These are phyloP conservation scores for Barnettozyma sucrosica DNA, from an alignment of 805 yeast genomes.

Conservation along the genomic window DNA sequence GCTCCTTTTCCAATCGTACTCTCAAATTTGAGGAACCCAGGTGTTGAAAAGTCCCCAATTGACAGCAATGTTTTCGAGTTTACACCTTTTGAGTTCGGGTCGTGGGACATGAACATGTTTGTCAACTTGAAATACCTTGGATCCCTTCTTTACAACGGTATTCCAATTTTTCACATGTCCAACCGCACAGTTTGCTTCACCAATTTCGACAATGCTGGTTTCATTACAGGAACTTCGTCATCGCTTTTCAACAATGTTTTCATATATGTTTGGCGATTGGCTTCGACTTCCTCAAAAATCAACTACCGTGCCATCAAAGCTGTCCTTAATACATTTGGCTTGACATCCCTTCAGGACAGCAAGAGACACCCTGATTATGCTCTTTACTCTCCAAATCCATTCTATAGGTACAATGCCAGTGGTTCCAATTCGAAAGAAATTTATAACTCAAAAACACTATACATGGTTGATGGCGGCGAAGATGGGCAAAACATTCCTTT, in stretches of 20 bases:
- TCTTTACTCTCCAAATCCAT: slow-evolving; percentile 57
- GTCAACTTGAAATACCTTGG: slow-evolving; percentile 50
- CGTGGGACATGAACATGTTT: slow-evolving; percentile 55
- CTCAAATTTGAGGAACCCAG: slow-evolving; percentile 36
- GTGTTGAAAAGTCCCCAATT: slow-evolving; percentile 25
- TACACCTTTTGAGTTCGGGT: slow-evolving; percentile 62
- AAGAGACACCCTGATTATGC: slow-evolving; percentile 52
- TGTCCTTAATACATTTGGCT: slow-evolving; percentile 39
- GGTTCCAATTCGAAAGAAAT: slow-evolving; percentile 13
- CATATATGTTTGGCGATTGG: slow-evolving; percentile 37
- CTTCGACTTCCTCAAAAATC: slow-evolving; percentile 25
- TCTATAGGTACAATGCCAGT: slow-evolving; percentile 29
- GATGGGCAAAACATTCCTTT: slow-evolving; percentile 70
- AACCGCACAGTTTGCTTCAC: slow-evolving; percentile 36
- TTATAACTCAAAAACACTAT: slow-evolving; percentile 29
- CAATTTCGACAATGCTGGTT: slow-evolving; percentile 55
- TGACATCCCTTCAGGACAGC: slow-evolving; percentile 32
- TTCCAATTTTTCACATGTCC: slow-evolving; percentile 26
- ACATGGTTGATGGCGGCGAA: slow-evolving; percentile 74
- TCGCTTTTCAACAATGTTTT: slow-evolving; percentile 49
- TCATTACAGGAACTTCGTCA: slow-evolving; percentile 58
- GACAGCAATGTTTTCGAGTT: slow-evolving; percentile 50
- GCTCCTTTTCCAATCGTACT: slow-evolving; percentile 48
- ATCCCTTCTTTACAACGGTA: slow-evolving; percentile 39
- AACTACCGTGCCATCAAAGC: slow-evolving; percentile 32